Evolutionary conservation across 2,329 filamentous ascomycete genomes (phyloP).

Genomic region (Colletotrichum sublineola): DNA sequence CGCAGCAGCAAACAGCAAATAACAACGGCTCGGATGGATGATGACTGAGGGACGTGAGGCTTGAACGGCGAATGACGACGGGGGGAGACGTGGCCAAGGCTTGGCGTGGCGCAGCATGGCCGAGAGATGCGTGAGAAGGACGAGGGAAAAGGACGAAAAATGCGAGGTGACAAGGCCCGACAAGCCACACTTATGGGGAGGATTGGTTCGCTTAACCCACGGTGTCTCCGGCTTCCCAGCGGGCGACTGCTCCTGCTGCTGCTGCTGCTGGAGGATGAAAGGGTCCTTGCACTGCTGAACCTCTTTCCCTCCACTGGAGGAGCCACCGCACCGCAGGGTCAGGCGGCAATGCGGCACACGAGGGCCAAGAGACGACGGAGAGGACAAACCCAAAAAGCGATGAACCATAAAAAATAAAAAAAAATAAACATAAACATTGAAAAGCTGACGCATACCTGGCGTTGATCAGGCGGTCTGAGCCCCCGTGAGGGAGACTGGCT

Average conservation of each 20-base stretch:
- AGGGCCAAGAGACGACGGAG: neutral
- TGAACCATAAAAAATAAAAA: neutral
- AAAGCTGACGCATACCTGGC: constrained; percentile 10
- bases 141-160: neutral
- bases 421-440: neutral
- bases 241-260: neutral
- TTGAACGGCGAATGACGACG: constrained; percentile 18
- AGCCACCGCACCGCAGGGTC: neutral
- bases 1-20: neutral
- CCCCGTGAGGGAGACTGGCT: neutral
- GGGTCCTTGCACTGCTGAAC: neutral
- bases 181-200: constrained; percentile 36
- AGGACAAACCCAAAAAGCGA: neutral
- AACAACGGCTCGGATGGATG: neutral
- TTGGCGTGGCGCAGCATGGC: constrained; percentile 16
- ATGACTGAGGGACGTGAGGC: constrained; percentile 26
- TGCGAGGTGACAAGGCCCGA: constrained; percentile 16
- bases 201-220: neutral
- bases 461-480: neutral
- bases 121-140: neutral
- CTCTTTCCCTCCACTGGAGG: neutral
- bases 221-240: constrained; percentile 16
- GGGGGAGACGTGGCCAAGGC: constrained; percentile 26
- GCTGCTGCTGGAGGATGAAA: neutral
- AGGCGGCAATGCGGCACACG: neutral